A percentile compares a stretch with the other conserved stretches of the same genome.
phyloP scores from a whole-genome alignment of 208 protist species.

The Trypanosoma theileri region DNA sequence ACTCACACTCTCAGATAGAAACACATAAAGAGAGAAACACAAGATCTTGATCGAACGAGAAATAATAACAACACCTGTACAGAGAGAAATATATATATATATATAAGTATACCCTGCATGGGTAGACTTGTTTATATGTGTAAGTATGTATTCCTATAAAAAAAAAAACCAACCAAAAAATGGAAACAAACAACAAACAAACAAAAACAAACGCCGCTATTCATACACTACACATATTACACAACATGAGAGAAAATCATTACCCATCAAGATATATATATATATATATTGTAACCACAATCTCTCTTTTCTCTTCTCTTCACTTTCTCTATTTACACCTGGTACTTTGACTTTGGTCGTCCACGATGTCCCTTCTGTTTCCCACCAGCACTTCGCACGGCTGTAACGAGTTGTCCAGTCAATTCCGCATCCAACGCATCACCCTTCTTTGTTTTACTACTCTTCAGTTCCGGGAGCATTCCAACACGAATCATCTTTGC shows the following conservation, averaged over 20 bases:
- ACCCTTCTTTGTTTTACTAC: conserved; percentile 84
- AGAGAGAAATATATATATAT: too few relatives aligned
- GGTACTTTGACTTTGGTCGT: conserved; percentile 88
- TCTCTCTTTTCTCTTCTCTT: conserved; percentile 11
- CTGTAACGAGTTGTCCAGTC: conserved; percentile 66
- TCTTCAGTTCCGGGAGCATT: conserved; percentile 92
- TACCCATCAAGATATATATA: neutral
- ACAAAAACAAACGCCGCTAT: neutral
- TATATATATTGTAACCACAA: neutral
- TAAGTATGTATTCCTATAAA: too few relatives aligned
- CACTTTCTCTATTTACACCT: conserved; percentile 49
- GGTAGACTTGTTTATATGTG: too few relatives aligned
- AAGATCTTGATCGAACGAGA: too few relatives aligned
- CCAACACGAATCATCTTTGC: conserved; percentile 90
- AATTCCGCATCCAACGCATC: conserved; percentile 70
- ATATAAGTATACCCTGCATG: too few relatives aligned
- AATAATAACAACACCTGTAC: too few relatives aligned
- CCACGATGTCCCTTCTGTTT: conserved; percentile 68
- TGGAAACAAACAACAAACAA: too few relatives aligned
- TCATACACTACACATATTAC: neutral
- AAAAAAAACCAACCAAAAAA: too few relatives aligned
- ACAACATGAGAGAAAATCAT: neutral
- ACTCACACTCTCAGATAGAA: too few relatives aligned
- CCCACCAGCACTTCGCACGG: conserved; percentile 39
- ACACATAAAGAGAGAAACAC: too few relatives aligned